Evolutionary conservation across 1,139 yeast species (phyloP).

Genomic region (Geotrichum phurueaensis): DNA sequence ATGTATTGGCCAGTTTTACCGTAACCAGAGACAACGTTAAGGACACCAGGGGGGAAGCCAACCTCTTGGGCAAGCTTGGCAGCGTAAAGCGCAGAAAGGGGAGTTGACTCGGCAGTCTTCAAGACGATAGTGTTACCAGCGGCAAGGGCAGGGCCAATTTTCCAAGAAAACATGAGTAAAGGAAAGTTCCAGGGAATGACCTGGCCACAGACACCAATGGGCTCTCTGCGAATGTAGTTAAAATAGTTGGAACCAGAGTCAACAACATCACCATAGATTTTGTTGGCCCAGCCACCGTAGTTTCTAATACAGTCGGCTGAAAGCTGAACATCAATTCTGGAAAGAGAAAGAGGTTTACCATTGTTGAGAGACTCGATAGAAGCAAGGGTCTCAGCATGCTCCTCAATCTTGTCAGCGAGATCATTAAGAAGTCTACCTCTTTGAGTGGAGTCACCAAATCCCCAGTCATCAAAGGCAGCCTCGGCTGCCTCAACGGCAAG

Average conservation of each 20-base stretch:
- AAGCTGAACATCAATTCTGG: slow-evolving; percentile 53
- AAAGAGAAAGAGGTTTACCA: slow-evolving; percentile 62
- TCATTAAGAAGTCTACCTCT: slow-evolving; percentile 55
- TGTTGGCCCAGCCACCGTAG: slow-evolving; percentile 82
- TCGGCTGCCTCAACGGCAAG: slow-evolving; percentile 52
- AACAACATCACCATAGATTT: slow-evolving; percentile 60
- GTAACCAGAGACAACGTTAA: slow-evolving; percentile 67
- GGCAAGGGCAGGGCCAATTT: slow-evolving; percentile 74
- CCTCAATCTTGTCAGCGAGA: slow-evolving; percentile 60
- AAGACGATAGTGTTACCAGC: slow-evolving; percentile 72
- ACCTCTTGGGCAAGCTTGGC: slow-evolving; percentile 58
- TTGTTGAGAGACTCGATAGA: slow-evolving; percentile 76
- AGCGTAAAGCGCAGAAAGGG: slow-evolving; percentile 63
- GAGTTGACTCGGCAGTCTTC: slow-evolving; percentile 76
- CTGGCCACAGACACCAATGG: slow-evolving; percentile 78
- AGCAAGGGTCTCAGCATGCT: slow-evolving; percentile 54
- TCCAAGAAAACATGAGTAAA: slow-evolving; percentile 75
- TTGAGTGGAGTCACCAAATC: slow-evolving; percentile 43
- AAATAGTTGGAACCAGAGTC: slow-evolving; percentile 60
- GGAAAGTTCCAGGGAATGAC: slow-evolving; percentile 92
- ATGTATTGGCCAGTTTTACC: slow-evolving; percentile 75
- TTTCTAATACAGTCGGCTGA: slow-evolving; percentile 55
- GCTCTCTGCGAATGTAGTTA: slow-evolving; percentile 57
- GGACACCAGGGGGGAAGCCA: slow-evolving; percentile 73
- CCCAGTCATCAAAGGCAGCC: slow-evolving; percentile 45